Evolutionary conservation across 2,329 filamentous ascomycete species (phyloP).

Genomic region (Stagonosporopsis chrysanthemi): DNA sequence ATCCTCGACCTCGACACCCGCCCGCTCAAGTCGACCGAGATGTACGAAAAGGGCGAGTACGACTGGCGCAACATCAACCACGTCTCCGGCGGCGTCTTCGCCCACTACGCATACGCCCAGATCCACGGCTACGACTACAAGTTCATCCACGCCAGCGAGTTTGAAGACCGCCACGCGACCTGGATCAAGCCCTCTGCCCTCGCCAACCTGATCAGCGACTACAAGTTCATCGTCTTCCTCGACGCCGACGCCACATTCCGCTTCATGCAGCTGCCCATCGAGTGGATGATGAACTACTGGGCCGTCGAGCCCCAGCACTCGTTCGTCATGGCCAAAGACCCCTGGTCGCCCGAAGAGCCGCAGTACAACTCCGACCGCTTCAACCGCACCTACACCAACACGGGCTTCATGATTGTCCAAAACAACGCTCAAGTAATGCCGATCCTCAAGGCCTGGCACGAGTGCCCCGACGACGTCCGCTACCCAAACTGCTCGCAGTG

Average conservation of each 20-base stretch:
- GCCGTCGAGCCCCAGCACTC: constrained; percentile 53
- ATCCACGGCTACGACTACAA: constrained; percentile 61
- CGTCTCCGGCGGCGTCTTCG: constrained; percentile 48
- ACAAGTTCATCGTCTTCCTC: constrained; percentile 58
- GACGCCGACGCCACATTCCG: constrained; percentile 59
- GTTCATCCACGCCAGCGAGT: constrained; percentile 53
- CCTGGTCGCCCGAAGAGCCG: constrained; percentile 43
- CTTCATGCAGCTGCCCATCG: constrained; percentile 56
- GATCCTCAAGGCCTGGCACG: constrained; percentile 60
- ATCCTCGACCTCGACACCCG: constrained; percentile 49
- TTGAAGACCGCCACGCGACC: constrained; percentile 53
- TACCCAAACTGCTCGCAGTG: constrained; percentile 49
- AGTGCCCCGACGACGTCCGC: constrained; percentile 47
- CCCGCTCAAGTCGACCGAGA: constrained; percentile 41
- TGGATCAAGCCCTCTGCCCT: constrained; percentile 57
- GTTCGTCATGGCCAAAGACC: constrained; percentile 57
- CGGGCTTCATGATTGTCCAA: constrained; percentile 63
- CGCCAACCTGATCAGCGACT: constrained; percentile 47
- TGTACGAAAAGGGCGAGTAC: constrained; percentile 41
- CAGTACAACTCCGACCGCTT: constrained; percentile 53
- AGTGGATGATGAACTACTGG: constrained; percentile 62
- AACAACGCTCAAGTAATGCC: constrained; percentile 58
- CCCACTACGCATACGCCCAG: constrained; percentile 50
- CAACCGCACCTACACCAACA: constrained; percentile 57
- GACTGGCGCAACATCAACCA: constrained; percentile 49